Evolutionary conservation across 768 basidiomycete genomes (phyloP).

Genomic region (Lactifluus pinguis): DNA sequence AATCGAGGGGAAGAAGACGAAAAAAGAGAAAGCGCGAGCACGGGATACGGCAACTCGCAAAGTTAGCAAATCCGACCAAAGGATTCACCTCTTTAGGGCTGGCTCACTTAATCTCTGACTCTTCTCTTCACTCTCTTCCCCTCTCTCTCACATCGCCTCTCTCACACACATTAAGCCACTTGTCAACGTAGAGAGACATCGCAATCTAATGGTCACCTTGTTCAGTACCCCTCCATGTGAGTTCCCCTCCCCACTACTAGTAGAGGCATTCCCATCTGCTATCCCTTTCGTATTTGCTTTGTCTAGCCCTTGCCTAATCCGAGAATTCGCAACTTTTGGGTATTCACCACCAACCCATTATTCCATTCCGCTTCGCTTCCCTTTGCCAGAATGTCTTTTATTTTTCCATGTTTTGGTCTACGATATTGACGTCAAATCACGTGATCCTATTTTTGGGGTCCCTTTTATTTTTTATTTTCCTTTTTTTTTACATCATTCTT

Average conservation of each 20-base stretch:
- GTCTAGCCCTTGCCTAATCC: no score
- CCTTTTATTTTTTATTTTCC: background rate
- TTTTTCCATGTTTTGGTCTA: background rate
- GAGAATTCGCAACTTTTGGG: background rate
- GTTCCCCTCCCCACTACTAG: no score
- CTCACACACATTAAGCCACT: background rate
- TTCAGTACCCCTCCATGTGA: no score
- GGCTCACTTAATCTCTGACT: conserved; percentile 16
- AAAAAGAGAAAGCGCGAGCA: conserved; percentile 8
- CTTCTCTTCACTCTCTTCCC: background rate
- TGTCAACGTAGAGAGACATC: no score
- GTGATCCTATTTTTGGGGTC: background rate
- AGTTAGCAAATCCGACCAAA: conserved; percentile 7
- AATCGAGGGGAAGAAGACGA: conserved; percentile 5
- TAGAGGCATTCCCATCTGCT: no score
- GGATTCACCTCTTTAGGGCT: conserved; percentile 18
- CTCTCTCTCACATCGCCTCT: background rate
- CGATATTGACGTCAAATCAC: conserved; percentile 11
- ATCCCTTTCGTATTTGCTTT: no score
- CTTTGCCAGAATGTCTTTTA: background rate
- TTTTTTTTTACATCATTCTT: background rate
- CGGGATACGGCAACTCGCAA: conserved; percentile 10
- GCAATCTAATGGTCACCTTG: no score
- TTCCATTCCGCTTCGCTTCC: background rate
- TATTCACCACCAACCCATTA: no score